Evolutionary conservation across 805 yeast species (phyloP), one percentile per base, ranked within the genome.

Genomic region (Pichia phayaonensis): DNA sequence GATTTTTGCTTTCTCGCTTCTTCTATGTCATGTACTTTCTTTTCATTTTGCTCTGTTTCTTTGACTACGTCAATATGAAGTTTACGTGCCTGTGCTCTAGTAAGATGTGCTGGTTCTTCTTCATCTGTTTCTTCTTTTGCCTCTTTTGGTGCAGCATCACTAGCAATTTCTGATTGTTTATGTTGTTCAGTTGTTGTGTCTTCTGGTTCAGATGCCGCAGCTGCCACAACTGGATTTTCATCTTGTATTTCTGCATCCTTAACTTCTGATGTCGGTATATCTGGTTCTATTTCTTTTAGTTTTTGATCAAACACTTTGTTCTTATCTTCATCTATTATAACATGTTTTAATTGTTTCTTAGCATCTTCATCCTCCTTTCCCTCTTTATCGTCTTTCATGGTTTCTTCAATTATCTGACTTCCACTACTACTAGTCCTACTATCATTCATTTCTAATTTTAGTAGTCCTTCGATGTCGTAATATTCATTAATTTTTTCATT

Each of bases 391-490:
- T 16, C n/a, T 31, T 45, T 45, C 41, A 31, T 45, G 7, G 12
- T 34, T 24, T 38, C 21, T 10, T 5, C 15, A 22, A 11, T 16
- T 8, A 18, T 11, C 15, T 15, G 40, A 20, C 12, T 21, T 7
- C 46, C 54, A 20, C 29, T 21, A 29, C 34, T 29, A 7, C n/a
- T 29, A 29, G n/a, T n/a, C n/a, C 12, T 29, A 29, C 34, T 34
- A 36, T 54, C 59, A 40, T 46, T 48, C 13, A 45, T 38, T 34
- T 65, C 66, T 27, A 65, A 42, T 18, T 52, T 47, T 21, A 56
- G 60, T 3, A 66, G 44, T 1, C 68, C 68, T 1, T 51, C 40
- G 42, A 66, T 40, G 47, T 66, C 64, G 47, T 66, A 66, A 47
- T 56, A 64, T 40, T 59, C 56, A 21, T 52, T 49, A 31, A 66